Evolutionary conservation across 2,329 filamentous ascomycete species (phyloP), one percentile per base, ranked within the genome.

Genomic region (Colletotrichum sp.): DNA sequence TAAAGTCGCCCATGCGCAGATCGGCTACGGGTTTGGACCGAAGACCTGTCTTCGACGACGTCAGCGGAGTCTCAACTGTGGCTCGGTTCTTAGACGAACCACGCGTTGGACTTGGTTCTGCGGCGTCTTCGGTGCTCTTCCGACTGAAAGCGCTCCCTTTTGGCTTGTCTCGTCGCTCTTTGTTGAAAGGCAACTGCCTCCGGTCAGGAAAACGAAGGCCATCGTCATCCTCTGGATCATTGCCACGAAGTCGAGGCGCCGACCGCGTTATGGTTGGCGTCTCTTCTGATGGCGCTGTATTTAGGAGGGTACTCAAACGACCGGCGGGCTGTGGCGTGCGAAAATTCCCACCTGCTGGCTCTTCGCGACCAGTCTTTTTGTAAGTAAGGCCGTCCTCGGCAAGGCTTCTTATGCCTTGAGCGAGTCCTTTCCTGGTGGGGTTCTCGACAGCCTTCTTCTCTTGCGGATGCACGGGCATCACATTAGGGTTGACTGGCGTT

Each of bases 1-100:
- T 96, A 87, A 98, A 98, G 83, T 98, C 93, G 14, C 92, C 90
- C 1, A 94, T 86, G 16, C 86, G 86, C 14, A 98, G 88, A 39
- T 89, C 86, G 1, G 88, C 84, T 4, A 92, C 78, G 1, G 92
- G 90, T 67, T 89, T 91, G 12, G 87, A 83, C 65, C 95, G 91
- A 18, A 95, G 87, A 2, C 87, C 21, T 10, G 32, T 86, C 74
- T 78, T 64, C 43, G 43, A 8, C 76, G 78, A 18, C 60, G 68
- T 12, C 70, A 75, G 63, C 71, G 34, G 52, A 52, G 78, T 69
- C 5, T 14, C 74, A 55, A 21, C 16, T 6, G 66, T 61, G 43
- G 72, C 60, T 34, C 57, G 65, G 63, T 55, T 67, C 34, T 48
- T 57, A 71, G 52, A 32, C 59, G 28, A 16, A 39, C 57, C 30